Conservation (phyloP, 768 basidiomycete species). For the Rhodosporidiobolus odoratus region DNA sequence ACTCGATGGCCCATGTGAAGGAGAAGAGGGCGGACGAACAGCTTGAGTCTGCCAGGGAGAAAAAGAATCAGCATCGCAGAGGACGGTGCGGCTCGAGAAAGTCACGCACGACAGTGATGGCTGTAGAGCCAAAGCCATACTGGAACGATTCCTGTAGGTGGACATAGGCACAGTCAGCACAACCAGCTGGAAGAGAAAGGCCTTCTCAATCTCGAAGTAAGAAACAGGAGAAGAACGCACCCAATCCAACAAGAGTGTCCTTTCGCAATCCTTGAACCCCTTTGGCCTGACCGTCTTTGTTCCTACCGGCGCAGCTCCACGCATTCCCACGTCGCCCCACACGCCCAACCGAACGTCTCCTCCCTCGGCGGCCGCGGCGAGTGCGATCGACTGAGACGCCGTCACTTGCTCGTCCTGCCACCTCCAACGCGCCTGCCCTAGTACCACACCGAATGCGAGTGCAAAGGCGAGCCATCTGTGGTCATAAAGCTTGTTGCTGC, state of each 20-base stretch:
- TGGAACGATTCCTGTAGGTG: background rate
- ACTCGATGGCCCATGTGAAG: background rate
- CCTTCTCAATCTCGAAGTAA: too few relatives aligned
- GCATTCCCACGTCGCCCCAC: background rate
- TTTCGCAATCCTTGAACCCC: background rate
- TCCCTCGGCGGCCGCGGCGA: background rate
- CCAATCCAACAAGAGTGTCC: constrained; percentile 6
- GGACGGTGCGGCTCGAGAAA: background rate
- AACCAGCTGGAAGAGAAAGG: background rate
- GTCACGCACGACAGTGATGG: background rate
- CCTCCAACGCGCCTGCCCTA: background rate
- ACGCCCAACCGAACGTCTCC: background rate
- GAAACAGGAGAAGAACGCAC: background rate
- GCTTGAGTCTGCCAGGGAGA: background rate
- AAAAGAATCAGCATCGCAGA: background rate
- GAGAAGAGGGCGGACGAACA: background rate
- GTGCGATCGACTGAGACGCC: background rate
- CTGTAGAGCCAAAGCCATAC: constrained; percentile 4
- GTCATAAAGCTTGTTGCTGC: background rate
- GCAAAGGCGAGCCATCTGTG: background rate
- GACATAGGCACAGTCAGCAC: background rate
- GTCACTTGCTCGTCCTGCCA: background rate
- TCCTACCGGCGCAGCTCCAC: background rate
- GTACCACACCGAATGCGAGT: background rate
- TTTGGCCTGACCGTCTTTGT: background rate